Conservation (phyloP, 495 filamentous ascomycete species). For the Annulohypoxylon maeteangense region DNA sequence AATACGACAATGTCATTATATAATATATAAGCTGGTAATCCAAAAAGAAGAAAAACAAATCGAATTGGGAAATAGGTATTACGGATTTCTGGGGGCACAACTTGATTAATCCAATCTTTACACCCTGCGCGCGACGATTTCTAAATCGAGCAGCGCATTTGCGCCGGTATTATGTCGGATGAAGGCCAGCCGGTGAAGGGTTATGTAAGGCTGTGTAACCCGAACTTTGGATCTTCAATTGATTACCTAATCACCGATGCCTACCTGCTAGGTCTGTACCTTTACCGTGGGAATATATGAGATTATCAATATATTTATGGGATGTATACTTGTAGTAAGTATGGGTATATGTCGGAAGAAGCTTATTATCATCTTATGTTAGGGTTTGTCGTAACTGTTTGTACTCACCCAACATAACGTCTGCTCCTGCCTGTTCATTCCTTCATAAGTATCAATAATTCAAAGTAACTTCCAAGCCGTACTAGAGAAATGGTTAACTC, state of each 20-base stretch:
- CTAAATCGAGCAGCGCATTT: conserved; percentile 9
- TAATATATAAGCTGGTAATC: background rate
- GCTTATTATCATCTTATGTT: background rate
- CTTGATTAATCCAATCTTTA: background rate
- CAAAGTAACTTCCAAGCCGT: conserved; percentile 14
- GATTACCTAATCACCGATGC: background rate
- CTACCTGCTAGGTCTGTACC: too few relatives aligned
- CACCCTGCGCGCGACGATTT: background rate
- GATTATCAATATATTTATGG: background rate
- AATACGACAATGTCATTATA: conserved; percentile 2
- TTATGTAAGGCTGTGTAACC: background rate
- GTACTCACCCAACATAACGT: background rate
- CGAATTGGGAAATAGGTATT: background rate
- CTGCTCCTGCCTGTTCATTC: background rate
- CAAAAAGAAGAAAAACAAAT: background rate
- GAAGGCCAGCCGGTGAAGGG: background rate
- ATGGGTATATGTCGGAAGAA: background rate
- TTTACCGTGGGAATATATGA: background rate
- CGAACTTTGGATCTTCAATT: background rate
- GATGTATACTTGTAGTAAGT: background rate
- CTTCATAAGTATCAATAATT: conserved; percentile 4
- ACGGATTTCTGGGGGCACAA: background rate
- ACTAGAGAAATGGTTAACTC: conserved; percentile 43
- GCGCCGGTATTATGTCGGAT: conserved; percentile 12
- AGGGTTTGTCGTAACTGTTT: background rate